Evolutionary conservation across 495 filamentous ascomycete species (phyloP).

Genomic region (Aspergillus incahuasiensis): DNA sequence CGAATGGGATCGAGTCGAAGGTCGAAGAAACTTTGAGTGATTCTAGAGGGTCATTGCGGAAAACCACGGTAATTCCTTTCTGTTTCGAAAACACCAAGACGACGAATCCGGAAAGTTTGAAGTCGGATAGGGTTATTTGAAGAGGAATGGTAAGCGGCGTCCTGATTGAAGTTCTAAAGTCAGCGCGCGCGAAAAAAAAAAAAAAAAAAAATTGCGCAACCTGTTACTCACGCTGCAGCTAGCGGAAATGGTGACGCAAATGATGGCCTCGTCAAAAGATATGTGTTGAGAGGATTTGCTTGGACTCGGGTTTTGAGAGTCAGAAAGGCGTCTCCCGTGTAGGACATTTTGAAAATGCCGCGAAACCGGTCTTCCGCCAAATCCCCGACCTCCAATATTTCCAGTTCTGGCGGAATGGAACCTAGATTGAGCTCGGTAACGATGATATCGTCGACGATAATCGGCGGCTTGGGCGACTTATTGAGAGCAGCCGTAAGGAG

Average conservation of each 20-base stretch:
- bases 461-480: conserved; percentile 96
- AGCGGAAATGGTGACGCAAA: conserved; percentile 91
- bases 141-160: conserved; percentile 90
- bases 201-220: background rate
- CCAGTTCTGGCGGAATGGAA: conserved; percentile 82
- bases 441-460: conserved; percentile 98
- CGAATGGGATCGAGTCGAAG: conserved; percentile 97
- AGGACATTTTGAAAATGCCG: conserved; percentile 98
- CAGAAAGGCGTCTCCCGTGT: conserved; percentile 89
- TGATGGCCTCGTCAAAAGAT: conserved; percentile 80
- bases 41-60: conserved; percentile 95
- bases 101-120: conserved; percentile 95
- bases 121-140: conserved; percentile 93
- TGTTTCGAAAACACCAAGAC: conserved; percentile 96
- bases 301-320: conserved; percentile 93
- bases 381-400: conserved; percentile 96
- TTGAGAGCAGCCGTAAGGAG: conserved; percentile 93
- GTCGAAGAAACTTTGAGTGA: conserved; percentile 97
- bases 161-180: conserved; percentile 20
- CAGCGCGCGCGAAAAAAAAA: background rate
- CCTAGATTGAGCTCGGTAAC: conserved; percentile 97
- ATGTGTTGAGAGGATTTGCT: conserved; percentile 96
- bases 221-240: conserved; percentile 65
- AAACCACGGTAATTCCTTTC: conserved; percentile 93
- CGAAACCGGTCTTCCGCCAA: conserved; percentile 94